Base-by-base conservation (phyloP, 768 basidiomycete species). In the Suillus variegatus region DNA sequence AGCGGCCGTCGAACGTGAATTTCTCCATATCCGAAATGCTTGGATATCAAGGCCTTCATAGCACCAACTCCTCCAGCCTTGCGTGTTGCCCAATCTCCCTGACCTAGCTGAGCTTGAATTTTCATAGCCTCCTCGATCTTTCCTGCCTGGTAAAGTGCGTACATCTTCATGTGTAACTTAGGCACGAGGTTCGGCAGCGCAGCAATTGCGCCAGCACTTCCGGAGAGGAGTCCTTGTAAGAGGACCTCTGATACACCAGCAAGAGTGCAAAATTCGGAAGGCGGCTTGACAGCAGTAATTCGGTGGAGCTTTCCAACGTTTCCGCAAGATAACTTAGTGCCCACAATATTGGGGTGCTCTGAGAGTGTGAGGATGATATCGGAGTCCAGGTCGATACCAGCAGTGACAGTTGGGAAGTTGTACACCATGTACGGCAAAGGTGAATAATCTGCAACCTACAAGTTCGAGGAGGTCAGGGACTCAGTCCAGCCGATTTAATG, bases 221-320 rank as follows among this genome's bases (percentile, higher is more conserved):
- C 84, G 3, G 87, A 85, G 46, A 86, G 73, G 8, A 93, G 81
- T 5, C 86, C 85, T 22, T 90, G 84, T 14, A 85, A 76, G 70
- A 91, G 87, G 46, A 89, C 80, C 70, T 94, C 92, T 7, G 86
- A 86, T 64, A 88, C 86, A 1, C 94, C 93, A 13, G 91, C 85
- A 70, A 89, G 88, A n/a, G 92, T 86, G 4, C 88, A 84, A 69
- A 92, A 90, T 49, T 87, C 80, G 3, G 79, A 72, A 4, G 81
- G 67, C 7, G 85, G 76, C 67, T 87, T 86, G 41, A 84, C 79
- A 5, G 87, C 85, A 14, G 89, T 84, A 52, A 95, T 80, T 20
- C 93, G 88, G 62, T 90, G 87, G 54, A 93, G 86, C 75, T 94
- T 95, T 25, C 93, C 92, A 64, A 95, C 87, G 69, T 88, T 90